Evolutionary conservation across 179 eudicot genomes (phyloP).

Genomic region (Silene vulgaris): DNA sequence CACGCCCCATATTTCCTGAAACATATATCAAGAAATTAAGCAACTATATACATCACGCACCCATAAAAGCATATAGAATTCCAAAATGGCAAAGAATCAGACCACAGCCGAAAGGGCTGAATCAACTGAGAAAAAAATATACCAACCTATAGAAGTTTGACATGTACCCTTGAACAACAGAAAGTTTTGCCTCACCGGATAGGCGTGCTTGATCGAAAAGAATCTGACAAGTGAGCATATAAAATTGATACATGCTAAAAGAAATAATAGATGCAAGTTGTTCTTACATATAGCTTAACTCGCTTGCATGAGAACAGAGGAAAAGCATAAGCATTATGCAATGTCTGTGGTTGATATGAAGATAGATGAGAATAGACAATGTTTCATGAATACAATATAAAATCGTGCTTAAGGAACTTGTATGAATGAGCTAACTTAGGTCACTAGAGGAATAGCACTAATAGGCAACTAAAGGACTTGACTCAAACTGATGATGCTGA

Average conservation of each 20-base stretch:
- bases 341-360: not conserved
- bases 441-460: not conserved
- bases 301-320: not conserved
- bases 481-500: not conserved
- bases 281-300: conserved; percentile 11
- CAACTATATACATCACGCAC: conserved; percentile 4
- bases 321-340: conserved; percentile 9
- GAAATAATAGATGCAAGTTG: not conserved
- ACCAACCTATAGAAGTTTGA: conserved; percentile 78
- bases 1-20: conserved; percentile 88
- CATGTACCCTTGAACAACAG: conserved; percentile 85
- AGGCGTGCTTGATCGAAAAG: conserved; percentile 57
- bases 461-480: conserved; percentile 3
- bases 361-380: not conserved
- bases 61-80: not conserved
- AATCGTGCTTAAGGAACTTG: not conserved
- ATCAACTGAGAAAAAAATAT: conserved; percentile 11
- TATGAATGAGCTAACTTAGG: not conserved
- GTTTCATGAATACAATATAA: not conserved
- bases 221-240: conserved; percentile 41
- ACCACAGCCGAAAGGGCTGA: conserved; percentile 1
- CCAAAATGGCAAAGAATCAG: conserved; percentile 2
- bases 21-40: conserved; percentile 7
- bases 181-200: conserved; percentile 71
- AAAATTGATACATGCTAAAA: conserved; percentile 9